Evolutionary conservation across 495 filamentous ascomycete species (phyloP).

Genomic region (Podospora australis): DNA sequence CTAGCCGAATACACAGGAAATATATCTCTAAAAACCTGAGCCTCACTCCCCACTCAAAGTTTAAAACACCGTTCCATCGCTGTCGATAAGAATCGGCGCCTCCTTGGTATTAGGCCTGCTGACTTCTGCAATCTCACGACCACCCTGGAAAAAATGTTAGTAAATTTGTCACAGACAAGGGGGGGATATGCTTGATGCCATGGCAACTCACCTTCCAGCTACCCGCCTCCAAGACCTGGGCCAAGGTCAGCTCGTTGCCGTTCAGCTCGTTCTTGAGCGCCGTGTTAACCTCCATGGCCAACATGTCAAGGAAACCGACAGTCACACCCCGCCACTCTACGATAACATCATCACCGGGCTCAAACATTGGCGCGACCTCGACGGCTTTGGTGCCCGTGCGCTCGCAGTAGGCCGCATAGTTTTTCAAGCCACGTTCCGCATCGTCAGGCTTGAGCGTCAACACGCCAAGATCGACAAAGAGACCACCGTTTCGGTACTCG

Average conservation of each 20-base stretch:
- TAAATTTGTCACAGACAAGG: slow-evolving; percentile 1
- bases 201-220: slow-evolving; percentile 75
- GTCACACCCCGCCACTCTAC: slow-evolving; percentile 84
- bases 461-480: slow-evolving; percentile 78
- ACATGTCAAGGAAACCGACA: slow-evolving; percentile 72
- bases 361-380: slow-evolving; percentile 71
- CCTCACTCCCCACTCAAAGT: not conserved
- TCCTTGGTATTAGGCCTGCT: slow-evolving; percentile 94
- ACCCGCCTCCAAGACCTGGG: slow-evolving; percentile 83
- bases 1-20: too few species aligned
- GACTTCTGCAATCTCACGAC: slow-evolving; percentile 91
- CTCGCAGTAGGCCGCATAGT: slow-evolving; percentile 66
- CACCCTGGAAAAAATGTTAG: slow-evolving; percentile 54
- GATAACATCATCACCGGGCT: slow-evolving; percentile 73
- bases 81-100: slow-evolving; percentile 92
- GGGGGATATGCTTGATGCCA: not conserved
- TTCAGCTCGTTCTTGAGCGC: slow-evolving; percentile 41
- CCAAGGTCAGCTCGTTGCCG: slow-evolving; percentile 57
- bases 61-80: slow-evolving; percentile 91
- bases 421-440: slow-evolving; percentile 56
- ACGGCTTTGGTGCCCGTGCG: slow-evolving; percentile 65
- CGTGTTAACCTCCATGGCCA: slow-evolving; percentile 67
- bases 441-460: slow-evolving; percentile 65
- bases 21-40: not conserved
- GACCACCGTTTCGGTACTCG: slow-evolving; percentile 81